Evolutionary conservation across 495 filamentous ascomycete genomes (phyloP).

Genomic region (Glarea lozoyensis): DNA sequence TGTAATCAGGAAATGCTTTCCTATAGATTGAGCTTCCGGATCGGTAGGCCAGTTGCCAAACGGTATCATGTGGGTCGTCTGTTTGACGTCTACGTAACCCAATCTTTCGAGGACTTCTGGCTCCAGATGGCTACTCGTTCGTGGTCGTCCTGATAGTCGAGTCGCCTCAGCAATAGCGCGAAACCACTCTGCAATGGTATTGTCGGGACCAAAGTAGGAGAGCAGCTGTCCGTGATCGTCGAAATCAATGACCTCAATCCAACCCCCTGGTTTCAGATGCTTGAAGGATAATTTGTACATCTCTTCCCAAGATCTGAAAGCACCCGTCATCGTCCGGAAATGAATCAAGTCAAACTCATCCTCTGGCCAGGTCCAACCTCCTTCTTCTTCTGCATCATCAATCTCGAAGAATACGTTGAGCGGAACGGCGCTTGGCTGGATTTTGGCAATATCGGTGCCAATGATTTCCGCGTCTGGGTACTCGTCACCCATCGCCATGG

Average conservation of each 20-base stretch:
- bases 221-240: conserved; percentile 32
- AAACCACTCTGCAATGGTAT: conserved; percentile 25
- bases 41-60: conserved; percentile 49
- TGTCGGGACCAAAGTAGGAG: conserved; percentile 30
- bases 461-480: conserved; percentile 56
- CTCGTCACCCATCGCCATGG: conserved; percentile 58
- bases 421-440: conserved; percentile 43
- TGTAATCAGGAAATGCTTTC: conserved; percentile 58
- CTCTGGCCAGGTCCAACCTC: conserved; percentile 38
- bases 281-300: conserved; percentile 53
- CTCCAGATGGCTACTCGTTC: conserved; percentile 47
- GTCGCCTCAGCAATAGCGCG: conserved; percentile 32
- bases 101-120: conserved; percentile 38
- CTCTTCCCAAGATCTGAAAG: conserved; percentile 51
- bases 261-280: conserved; percentile 55
- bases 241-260: conserved; percentile 54
- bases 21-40: conserved; percentile 42
- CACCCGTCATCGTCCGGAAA: conserved; percentile 51
- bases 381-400: conserved; percentile 52
- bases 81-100: conserved; percentile 53
- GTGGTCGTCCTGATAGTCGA: conserved; percentile 32
- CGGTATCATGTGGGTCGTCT: conserved; percentile 48
- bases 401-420: conserved; percentile 64
- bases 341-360: conserved; percentile 60
- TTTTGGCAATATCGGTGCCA: conserved; percentile 53